Conservation (phyloP, 164 flowering plant genomes). For the Magnolia sinica region DNA sequence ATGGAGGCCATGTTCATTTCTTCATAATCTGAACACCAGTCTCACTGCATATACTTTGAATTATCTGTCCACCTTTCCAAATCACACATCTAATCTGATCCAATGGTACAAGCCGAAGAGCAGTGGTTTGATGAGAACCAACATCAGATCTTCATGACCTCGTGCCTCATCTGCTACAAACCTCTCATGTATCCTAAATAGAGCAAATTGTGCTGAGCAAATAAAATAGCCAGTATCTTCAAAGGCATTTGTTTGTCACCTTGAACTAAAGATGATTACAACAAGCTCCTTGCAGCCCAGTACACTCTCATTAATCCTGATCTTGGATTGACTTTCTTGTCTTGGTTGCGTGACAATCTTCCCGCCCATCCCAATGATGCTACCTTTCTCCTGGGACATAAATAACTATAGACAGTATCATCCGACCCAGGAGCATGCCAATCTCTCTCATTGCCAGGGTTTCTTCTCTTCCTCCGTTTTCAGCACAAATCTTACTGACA, state of each 20-base stretch:
- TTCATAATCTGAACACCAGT: conserved; percentile 86
- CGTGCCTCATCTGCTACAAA: conserved; percentile 54
- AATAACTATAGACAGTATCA: conserved; percentile 82
- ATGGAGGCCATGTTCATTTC: conserved; percentile 78
- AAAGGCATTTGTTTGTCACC: conserved; percentile 60
- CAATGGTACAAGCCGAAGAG: conserved; percentile 79
- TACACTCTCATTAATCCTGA: conserved; percentile 81
- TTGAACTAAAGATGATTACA: conserved; percentile 76
- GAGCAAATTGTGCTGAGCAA: conserved; percentile 90
- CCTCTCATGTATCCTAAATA: conserved; percentile 80
- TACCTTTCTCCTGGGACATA: conserved; percentile 83
- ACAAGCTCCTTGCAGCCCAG: conserved; percentile 86
- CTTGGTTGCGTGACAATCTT: conserved; percentile 91
- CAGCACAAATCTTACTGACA: conserved; percentile 40
- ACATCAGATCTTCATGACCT: conserved; percentile 60
- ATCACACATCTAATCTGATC: conserved; percentile 92
- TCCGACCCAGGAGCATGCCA: conserved; percentile 52
- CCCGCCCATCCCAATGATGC: conserved; percentile 94
- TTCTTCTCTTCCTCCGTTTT: conserved; percentile 48
- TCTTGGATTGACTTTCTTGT: conserved; percentile 77
- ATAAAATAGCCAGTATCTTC: conserved; percentile 39
- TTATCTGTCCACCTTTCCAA: conserved; percentile 95
- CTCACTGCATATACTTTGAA: conserved; percentile 79
- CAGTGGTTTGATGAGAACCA: conserved; percentile 49
- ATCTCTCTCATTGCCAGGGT: conserved; percentile 43